Percentiles rank a stretch among this genome's conserved stretches.
phyloP scores from a whole-genome alignment of 225 moss, liverwort and hornwort genomes.

The Polytrichum commune region DNA sequence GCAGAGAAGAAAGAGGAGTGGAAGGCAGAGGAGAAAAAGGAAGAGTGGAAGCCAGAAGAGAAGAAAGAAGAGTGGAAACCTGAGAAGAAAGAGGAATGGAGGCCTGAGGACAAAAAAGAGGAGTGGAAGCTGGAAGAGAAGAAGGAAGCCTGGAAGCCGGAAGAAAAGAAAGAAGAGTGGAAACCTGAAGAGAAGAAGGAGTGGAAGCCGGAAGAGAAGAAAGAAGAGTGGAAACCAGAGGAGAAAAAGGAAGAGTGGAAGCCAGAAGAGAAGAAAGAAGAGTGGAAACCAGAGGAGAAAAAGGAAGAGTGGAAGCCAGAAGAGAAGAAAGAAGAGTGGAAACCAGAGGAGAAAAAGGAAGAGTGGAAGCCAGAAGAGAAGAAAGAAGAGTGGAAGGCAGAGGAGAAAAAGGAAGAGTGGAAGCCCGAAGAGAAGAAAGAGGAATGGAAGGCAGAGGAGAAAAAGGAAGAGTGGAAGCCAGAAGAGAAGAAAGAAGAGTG shows the following conservation, averaged over 20 bases:
- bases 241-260: neutral
- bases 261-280: neutral
- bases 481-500: neutral
- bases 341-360: neutral
- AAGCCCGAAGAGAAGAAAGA: neutral
- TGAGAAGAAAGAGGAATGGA: neutral
- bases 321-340: neutral
- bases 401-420: too few species aligned
- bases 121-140: too few species aligned
- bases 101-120: too few species aligned
- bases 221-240: neutral
- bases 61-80: neutral
- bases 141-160: too few species aligned
- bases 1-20: neutral
- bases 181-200: neutral
- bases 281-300: neutral
- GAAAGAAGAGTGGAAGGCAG: too few species aligned
- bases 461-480: neutral
- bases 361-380: neutral
- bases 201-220: neutral
- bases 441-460: too few species aligned
- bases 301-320: constrained; percentile 1
- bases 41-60: neutral
- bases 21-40: neutral
- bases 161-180: too few species aligned